These are phyloP conservation scores for Jaminaea rosea DNA, from an alignment of 1,284 basidiomycete species.

Conservation along the genomic window DNA sequence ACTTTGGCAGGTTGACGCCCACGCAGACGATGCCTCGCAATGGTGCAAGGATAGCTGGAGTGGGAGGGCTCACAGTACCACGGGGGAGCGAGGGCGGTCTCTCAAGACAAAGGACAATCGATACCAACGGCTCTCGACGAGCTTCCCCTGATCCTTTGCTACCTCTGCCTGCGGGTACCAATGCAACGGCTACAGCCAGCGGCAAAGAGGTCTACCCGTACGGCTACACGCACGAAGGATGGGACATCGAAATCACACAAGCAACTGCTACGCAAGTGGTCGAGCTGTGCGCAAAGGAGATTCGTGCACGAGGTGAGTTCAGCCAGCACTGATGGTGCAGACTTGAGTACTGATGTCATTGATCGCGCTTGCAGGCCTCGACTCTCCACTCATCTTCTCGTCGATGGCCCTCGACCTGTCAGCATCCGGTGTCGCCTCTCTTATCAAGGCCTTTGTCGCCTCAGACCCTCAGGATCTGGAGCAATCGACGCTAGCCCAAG, in stretches of 20 bases:
- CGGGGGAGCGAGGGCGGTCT: too few relatives aligned
- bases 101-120: too few relatives aligned
- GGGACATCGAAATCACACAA: slow-evolving; percentile 28
- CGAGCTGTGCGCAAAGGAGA: slow-evolving; percentile 25
- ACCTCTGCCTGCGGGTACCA: neutral
- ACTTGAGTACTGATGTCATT: neutral
- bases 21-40: neutral
- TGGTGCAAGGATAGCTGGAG: neutral
- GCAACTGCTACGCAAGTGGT: slow-evolving; percentile 19
- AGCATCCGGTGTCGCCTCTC: slow-evolving; percentile 19
- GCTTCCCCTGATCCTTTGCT: neutral
- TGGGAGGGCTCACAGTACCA: neutral
- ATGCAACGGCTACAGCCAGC: neutral
- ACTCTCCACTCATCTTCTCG: slow-evolving; percentile 41
- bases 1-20: neutral
- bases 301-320: slow-evolving; percentile 24
- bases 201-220: slow-evolving; percentile 13
- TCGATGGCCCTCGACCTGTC: slow-evolving; percentile 43
- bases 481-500: too few relatives aligned
- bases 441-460: slow-evolving; percentile 21
- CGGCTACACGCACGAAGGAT: slow-evolving; percentile 32
- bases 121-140: too few relatives aligned
- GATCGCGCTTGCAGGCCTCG: slow-evolving; percentile 17
- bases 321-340: neutral
- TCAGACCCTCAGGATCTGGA: neutral